Base-by-base conservation (phyloP, 1,139 yeast species). In the Zygosaccharomyces pseudobailii region DNA sequence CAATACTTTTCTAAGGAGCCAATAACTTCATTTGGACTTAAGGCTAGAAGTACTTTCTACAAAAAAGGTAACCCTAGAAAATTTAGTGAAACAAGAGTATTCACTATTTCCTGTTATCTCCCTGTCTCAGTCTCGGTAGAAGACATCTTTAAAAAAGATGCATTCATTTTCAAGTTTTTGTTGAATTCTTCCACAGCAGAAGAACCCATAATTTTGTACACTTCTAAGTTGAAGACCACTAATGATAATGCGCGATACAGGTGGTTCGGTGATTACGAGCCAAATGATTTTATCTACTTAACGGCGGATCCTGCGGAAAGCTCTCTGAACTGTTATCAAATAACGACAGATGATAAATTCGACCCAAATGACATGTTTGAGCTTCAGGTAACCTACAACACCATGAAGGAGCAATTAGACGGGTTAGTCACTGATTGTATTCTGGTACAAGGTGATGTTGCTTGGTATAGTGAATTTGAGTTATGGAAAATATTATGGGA, bases 51-150 rank as follows among this genome's bases (percentile, higher is more conserved):
- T 8, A 39, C 51, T 6, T 56, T 50, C 31, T 32, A 36, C 3
- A 40, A 22, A 21, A 37, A 36, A 7, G 45, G 28, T 5, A 36
- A 46, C n/a, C 36, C 24, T 20, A 28, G 25, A 28, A 47, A 42
- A 25, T 55, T 46, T 47, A 51, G 52, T 35, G 59, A 59, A 31
- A 34, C 42, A 2, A 48, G 51, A 32, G 19, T 36, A 6, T 33
- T 53, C n/a, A 30, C 40, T 6, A 48, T 59, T 10, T 49, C 52
- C 23, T 54, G 60, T 31, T 52, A 51, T 41, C 49, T 63, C 10
- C 65, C 66, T 6, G 40, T 64, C 1, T 59, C 64, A 5, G 66
- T 64, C 8, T 59, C 67, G 4, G 66, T 63, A 3, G 67, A 63
- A 43, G 67, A 64, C 38, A 61, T 63, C 21, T 59, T 58, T 46